Evolutionary conservation across 2,329 filamentous ascomycete species (phyloP).

Genomic region (Ceratocystis alfenasii): DNA sequence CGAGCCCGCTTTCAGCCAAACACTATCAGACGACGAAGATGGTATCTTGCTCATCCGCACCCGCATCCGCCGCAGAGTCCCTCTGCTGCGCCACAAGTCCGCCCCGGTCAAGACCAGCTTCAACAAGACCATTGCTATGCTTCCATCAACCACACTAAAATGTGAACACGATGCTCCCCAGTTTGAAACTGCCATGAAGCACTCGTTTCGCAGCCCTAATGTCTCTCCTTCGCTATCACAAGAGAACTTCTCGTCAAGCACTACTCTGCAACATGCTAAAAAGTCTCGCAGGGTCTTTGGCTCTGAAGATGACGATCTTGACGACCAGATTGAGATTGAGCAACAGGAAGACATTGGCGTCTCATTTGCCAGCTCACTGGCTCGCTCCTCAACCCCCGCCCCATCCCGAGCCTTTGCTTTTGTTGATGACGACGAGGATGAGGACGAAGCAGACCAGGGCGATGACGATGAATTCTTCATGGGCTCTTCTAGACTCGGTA

Average conservation of each 20-base stretch:
- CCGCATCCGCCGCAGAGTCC: conserved; percentile 39
- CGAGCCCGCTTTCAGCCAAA: conserved; percentile 5
- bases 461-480: conserved; percentile 23
- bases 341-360: conserved; percentile 18
- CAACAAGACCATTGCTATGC: conserved; percentile 75
- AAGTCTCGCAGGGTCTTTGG: conserved; percentile 52
- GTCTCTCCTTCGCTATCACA: conserved; percentile 60
- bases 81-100: conserved; percentile 39
- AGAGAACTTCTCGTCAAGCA: conserved; percentile 61
- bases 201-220: conserved; percentile 42
- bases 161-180: conserved; percentile 69
- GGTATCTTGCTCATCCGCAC: conserved; percentile 64
- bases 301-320: conserved; percentile 45
- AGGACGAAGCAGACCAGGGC: conserved; percentile 12
- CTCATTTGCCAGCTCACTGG: conserved; percentile 22
- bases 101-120: conserved; percentile 36
- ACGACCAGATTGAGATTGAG: conserved; percentile 34
- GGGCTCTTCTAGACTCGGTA: conserved; percentile 13
- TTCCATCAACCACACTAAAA: conserved; percentile 80
- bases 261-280: conserved; percentile 38
- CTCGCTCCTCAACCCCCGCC: conserved; percentile 25
- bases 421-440: conserved; percentile 16
- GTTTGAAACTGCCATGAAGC: conserved; percentile 48
- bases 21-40: conserved; percentile 50
- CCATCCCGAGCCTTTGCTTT: conserved; percentile 23